Base-by-base conservation (phyloP, 257 asterid species). In the Solanum peruvianum region DNA sequence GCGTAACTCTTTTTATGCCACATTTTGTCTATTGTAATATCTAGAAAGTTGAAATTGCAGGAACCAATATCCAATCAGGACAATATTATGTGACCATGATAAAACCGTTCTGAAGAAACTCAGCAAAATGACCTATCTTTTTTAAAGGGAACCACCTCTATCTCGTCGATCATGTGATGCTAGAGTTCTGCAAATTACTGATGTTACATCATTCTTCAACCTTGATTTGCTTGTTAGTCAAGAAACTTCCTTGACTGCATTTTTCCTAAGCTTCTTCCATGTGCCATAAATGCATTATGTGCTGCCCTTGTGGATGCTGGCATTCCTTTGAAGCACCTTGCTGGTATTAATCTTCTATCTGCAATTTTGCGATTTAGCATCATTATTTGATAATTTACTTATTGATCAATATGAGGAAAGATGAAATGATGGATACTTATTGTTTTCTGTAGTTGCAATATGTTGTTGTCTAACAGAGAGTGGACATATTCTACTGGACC, bases 261-360 rank as follows among this genome's bases (percentile, higher is more conserved):
- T 81, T 82, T 89, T 87, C 82, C 87, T 78, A 89, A 95, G 99
- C 99, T 97, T 91, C 95, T 97, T 66, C 97, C 98, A 15, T 97
- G 99, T 92, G 99, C 99, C 69, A 92, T 95, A 85, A 97, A 97
- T 86, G 99, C 97, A 69, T 92, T 96, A n/a, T 95, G 98, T 88
- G 95, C 96, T 89, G 99, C 99, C 75, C 98, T 97, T 82, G 87
- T 94, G 86, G 98, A 95, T 91, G 98, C 99, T 87, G 98, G 98
- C 31, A 91, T 97, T 90, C 98, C 98, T 87, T 90, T 95, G 91
- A 95, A 94, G 88, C 94, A 92, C 87, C 93, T 94, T 62, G 97
- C 98, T 47, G 98, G 99, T 94, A 94, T 67, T 82, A 20, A 39
- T 62, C 49, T 83, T 85, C 80, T 62, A 52, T 60, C 82, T 71